Conservation (phyloP, 139 green algal species). For the Chlorella sp. region DNA sequence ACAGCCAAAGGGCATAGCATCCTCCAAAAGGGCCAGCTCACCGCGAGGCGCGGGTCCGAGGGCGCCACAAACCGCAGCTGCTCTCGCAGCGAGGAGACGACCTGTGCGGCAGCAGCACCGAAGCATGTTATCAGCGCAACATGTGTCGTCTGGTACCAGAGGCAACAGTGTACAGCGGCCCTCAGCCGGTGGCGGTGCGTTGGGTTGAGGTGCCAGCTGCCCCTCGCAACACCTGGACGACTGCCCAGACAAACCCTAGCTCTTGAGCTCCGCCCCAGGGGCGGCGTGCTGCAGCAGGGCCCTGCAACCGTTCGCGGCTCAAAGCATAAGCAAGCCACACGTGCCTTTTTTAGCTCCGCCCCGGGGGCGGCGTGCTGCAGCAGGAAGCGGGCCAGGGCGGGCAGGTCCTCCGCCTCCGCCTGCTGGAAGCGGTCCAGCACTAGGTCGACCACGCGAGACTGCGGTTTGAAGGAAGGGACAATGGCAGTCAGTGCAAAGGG, state of each 20-base stretch:
- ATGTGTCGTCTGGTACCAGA: too few relatives aligned
- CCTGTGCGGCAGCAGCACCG: neutral
- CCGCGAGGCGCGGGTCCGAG: conserved; percentile 34
- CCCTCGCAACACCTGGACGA: too few relatives aligned
- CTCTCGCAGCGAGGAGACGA: conserved; percentile 22
- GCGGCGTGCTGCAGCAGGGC: too few relatives aligned
- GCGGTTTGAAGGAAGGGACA: neutral
- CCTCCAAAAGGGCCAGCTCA: neutral
- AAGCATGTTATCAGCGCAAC: too few relatives aligned
- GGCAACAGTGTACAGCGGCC: too few relatives aligned
- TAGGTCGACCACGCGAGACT: conserved; percentile 28
- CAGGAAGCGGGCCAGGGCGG: conserved; percentile 44
- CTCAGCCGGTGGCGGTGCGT: too few relatives aligned
- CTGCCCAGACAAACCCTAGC: too few relatives aligned
- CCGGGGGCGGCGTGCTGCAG: conserved; percentile 32
- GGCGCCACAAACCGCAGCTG: conserved; percentile 33
- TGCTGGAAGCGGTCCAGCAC: conserved; percentile 37
- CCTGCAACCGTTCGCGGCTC: too few relatives aligned
- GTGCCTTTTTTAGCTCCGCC: neutral
- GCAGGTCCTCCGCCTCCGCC: conserved; percentile 43
- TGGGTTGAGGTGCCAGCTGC: too few relatives aligned
- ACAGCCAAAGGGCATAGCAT: neutral
- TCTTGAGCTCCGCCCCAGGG: too few relatives aligned
- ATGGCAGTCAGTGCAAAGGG: too few relatives aligned
- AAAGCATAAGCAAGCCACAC: too few relatives aligned